phyloP scores from a whole-genome alignment of 176 grass and related monocot genomes.

The Canna indica region DNA sequence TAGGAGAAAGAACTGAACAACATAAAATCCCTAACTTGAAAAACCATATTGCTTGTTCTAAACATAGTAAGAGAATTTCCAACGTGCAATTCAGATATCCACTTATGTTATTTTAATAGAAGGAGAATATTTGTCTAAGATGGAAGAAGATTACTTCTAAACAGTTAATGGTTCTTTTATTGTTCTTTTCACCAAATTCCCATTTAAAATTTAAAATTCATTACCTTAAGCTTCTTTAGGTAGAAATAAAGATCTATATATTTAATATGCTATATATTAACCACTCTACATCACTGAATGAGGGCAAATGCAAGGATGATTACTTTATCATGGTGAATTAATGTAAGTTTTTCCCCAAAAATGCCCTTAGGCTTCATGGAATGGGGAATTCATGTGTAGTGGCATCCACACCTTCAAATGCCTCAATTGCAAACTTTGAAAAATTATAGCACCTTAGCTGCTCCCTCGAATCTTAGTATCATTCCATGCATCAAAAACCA shows the following conservation, averaged over 20 bases:
- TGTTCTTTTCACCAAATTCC: neutral
- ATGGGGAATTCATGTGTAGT: conserved; percentile 67
- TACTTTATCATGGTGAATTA: conserved; percentile 87
- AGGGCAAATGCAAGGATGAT: conserved; percentile 16
- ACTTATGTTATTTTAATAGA: too few relatives aligned
- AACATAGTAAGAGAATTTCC: too few relatives aligned
- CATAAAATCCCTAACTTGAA: too few relatives aligned
- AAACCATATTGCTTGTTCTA: too few relatives aligned
- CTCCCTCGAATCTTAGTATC: too few relatives aligned
- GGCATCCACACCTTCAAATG: conserved; percentile 62
- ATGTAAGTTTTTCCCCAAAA: conserved; percentile 58
- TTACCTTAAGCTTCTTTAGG: neutral
- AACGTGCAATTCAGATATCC: too few relatives aligned
- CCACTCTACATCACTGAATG: neutral
- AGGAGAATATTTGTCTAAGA: neutral
- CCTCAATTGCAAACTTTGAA: conserved; percentile 34
- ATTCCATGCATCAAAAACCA: too few relatives aligned
- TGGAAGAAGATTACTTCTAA: too few relatives aligned
- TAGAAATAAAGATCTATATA: too few relatives aligned
- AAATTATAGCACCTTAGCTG: conserved; percentile 54
- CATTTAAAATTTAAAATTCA: neutral
- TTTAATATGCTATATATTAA: neutral
- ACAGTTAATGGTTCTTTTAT: neutral
- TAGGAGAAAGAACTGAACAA: too few relatives aligned
- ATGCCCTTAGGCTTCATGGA: conserved; percentile 51